Base-by-base conservation (phyloP, 177 flowering plant species). In the Vitis hybrid region DNA sequence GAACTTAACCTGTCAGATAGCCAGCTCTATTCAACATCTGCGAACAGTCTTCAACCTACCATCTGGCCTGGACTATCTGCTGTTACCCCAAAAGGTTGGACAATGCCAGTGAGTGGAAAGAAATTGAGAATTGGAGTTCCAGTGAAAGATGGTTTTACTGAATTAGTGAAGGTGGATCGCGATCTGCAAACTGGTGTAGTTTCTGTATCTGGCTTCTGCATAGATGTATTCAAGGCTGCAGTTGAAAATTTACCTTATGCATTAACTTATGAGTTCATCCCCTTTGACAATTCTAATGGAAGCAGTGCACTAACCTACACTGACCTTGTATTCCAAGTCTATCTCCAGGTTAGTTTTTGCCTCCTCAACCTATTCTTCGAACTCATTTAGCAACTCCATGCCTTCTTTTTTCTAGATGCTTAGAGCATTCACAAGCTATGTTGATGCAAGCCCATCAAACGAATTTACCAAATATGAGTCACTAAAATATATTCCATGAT, bases 11-110 rank as follows among this genome's bases (percentile, higher is more conserved):
- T 34, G 6, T 6, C 39, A 4, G 3, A 34, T 6, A 34, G 6
- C 39, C 4, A 34, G 3, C 4, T 4, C 6, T 34, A 34, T 34
- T 34, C 39, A 34, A 3, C 39, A 4, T 34, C 39, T 12, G 1
- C 19, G 6, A 34, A 4, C 0, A 0, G 65, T 60, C 76, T 78
- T 19, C 49, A 21, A 4, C n/a, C 68, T 1, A 19, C 74, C 21
- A 72, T 80, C 3, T 83, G 87, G 85, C 87, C 86, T 1, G 85
- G 87, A 14, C 80, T 69, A 2, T 21, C 80, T 1, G 51, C 52
- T 0, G 8, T 2, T 1, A 21, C 57, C 1, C 87, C 87, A 0
- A 73, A 62, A 49, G 88, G 85, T 23, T 81, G 79, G 80, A 77
- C 21, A 21, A 51, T 80, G 2, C 80, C 78, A 1, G 56, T 64